These are phyloP conservation scores for Tolypocladium inflatum DNA, from an alignment of 2,329 filamentous ascomycete species.

Conservation along the genomic window DNA sequence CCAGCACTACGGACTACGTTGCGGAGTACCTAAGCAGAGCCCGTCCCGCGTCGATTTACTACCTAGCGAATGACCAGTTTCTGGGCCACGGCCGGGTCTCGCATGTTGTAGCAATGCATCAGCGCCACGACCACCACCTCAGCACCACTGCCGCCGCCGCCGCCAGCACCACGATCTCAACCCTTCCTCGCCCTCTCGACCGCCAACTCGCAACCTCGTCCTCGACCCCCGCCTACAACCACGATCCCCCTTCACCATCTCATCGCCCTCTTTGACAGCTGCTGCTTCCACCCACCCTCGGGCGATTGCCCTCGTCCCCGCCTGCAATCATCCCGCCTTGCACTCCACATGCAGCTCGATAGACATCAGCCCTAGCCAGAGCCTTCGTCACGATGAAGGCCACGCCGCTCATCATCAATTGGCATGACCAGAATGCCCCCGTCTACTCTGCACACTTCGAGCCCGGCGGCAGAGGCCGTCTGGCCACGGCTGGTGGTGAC, in stretches of 20 bases:
- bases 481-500: constrained; percentile 92
- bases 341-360: constrained; percentile 19
- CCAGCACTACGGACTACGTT: no score
- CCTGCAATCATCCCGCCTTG: neutral
- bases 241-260: neutral
- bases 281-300: neutral
- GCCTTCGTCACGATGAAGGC: constrained; percentile 69
- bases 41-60: neutral
- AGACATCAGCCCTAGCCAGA: constrained; percentile 13
- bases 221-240: neutral
- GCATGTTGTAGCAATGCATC: neutral
- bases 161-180: neutral
- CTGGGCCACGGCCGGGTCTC: neutral
- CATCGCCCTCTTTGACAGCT: neutral
- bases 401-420: constrained; percentile 91
- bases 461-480: constrained; percentile 76
- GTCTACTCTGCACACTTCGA: constrained; percentile 98
- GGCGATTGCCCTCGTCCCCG: neutral
- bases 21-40: neutral
- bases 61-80: neutral
- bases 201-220: neutral
- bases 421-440: constrained; percentile 94
- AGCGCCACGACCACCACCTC: neutral
- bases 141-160: neutral
- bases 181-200: neutral